Percentiles rank a stretch among this genome's conserved stretches.
phyloP scores from a whole-genome alignment of 2,329 filamentous ascomycete genomes.

The Hymenotorrendiella dingleyae region DNA sequence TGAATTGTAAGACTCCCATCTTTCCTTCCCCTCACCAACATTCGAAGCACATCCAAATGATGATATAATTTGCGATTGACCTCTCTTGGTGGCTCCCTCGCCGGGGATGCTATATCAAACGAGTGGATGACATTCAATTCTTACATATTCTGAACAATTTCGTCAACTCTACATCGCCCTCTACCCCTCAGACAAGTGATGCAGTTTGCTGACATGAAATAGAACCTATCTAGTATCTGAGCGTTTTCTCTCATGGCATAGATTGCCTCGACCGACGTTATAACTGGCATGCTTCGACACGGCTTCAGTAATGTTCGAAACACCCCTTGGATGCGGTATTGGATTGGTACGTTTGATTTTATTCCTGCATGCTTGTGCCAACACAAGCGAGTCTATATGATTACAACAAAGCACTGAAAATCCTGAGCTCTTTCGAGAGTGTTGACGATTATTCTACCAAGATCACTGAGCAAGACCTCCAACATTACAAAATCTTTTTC shows the following conservation, averaged over 20 bases:
- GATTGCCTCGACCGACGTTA: background rate
- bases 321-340: no score
- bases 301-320: no score
- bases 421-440: slow-evolving; percentile 30
- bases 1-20: slow-evolving; percentile 7
- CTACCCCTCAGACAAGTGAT: background rate
- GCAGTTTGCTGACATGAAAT: slow-evolving; percentile 12
- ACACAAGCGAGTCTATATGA: slow-evolving; percentile 22
- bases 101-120: slow-evolving; percentile 79
- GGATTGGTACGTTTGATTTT: background rate
- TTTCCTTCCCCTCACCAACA: slow-evolving; percentile 11
- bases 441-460: slow-evolving; percentile 32
- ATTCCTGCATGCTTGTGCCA: background rate
- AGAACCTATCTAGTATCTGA: slow-evolving; percentile 16
- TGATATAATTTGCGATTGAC: slow-evolving; percentile 99
- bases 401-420: slow-evolving; percentile 35
- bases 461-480: slow-evolving; percentile 31
- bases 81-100: slow-evolving; percentile 76
- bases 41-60: slow-evolving; percentile 49
- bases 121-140: slow-evolving; percentile 82
- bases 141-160: slow-evolving; percentile 95
- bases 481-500: background rate
- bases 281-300: background rate
- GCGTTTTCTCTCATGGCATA: no score
- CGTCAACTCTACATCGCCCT: slow-evolving; percentile 10